Evolutionary conservation across 148 eudicot genomes (phyloP).

Genomic region (Fagopyrum esculentum): DNA sequence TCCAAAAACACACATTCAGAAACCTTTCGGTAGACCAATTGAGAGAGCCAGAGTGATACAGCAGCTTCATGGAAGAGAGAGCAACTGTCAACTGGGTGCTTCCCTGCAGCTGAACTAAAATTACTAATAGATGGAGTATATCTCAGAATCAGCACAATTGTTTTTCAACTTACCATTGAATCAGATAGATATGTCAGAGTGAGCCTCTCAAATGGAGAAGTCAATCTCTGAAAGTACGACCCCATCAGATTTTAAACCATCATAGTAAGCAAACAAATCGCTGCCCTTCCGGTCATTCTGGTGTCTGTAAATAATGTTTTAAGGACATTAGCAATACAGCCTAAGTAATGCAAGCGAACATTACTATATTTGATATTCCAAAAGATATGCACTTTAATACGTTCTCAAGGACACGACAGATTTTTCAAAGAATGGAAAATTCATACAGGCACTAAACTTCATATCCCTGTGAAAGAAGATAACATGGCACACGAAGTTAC

Average conservation of each 20-base stretch:
- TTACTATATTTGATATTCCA: no score
- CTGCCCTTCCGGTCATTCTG: neutral
- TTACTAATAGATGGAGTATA: neutral
- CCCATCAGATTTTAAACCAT: neutral
- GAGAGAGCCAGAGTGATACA: neutral
- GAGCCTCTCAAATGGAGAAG: neutral
- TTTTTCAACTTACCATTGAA: neutral
- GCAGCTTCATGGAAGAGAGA: neutral
- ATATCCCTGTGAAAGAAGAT: neutral
- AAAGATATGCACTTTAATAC: no score
- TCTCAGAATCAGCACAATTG: neutral
- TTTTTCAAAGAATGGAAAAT: neutral
- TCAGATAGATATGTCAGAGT: neutral
- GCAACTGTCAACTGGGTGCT: neutral
- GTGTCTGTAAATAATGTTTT: neutral
- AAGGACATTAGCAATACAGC: no score
- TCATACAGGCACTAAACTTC: neutral
- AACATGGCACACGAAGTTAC: neutral
- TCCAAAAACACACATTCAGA: neutral
- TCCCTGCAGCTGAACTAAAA: neutral
- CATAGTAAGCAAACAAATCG: neutral
- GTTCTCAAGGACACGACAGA: neutral
- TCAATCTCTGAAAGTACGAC: neutral
- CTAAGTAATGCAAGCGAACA: no score
- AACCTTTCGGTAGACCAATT: neutral